A percentile compares a stretch with the other conserved stretches of the same genome.
These are phyloP conservation scores for Gastrolobium villosum DNA, from an alignment of 306 rosid species.

Conservation along the genomic window DNA sequence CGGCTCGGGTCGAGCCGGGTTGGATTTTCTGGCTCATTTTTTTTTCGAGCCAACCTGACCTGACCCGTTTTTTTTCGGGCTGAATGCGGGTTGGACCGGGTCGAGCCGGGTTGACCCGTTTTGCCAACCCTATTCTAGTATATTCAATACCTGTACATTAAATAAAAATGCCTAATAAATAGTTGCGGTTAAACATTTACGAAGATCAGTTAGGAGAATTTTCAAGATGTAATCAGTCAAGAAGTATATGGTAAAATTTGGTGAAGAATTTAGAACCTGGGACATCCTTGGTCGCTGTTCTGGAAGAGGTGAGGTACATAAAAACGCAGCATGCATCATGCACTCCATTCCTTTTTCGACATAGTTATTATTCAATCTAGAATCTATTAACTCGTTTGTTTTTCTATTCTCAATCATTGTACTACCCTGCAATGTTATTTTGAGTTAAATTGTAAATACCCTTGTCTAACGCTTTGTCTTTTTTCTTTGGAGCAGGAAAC, in stretches of 20 bases:
- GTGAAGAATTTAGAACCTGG: conserved; percentile 23
- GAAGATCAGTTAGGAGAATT: neutral
- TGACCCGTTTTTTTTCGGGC: too few relatives aligned
- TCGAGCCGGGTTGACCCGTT: too few relatives aligned
- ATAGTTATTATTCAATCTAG: conserved; percentile 35
- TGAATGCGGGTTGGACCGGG: too few relatives aligned
- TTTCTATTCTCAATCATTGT: conserved; percentile 31
- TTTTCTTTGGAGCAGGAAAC: conserved; percentile 4
- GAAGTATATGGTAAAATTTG: neutral
- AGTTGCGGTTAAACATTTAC: neutral
- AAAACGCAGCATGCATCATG: conserved; percentile 44
- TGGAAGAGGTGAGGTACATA: conserved; percentile 40
- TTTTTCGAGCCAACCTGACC: too few relatives aligned
- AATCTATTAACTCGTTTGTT: conserved; percentile 24
- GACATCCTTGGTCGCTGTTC: conserved; percentile 45
- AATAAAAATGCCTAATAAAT: neutral
- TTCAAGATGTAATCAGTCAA: conserved; percentile 11
- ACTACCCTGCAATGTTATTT: conserved; percentile 36
- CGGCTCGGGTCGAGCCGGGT: too few relatives aligned
- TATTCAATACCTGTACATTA: conserved; percentile 39
- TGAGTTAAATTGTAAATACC: neutral
- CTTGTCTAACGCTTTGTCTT: neutral
- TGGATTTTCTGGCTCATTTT: too few relatives aligned
- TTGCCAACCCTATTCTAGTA: too few relatives aligned
- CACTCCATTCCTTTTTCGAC: conserved; percentile 13